Base-by-base conservation (phyloP, 73 alveolate species). In the Diophrys sp. region DNA sequence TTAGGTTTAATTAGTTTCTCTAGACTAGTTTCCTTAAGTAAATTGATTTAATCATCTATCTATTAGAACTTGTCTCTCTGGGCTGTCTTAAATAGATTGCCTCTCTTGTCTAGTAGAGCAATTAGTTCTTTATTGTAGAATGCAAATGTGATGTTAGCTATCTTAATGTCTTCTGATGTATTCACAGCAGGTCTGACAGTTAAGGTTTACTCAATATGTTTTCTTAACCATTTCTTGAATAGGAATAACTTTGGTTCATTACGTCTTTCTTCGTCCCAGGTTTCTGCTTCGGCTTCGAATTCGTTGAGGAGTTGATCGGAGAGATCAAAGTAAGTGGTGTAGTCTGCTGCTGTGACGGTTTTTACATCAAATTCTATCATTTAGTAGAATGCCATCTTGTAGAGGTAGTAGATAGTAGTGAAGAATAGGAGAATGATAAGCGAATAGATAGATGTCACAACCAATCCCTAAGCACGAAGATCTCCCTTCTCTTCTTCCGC, bases 281-380 rank as follows among this genome's bases (percentile, higher is more conserved):
- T 1, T 1, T 31, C 23, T 0, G 56, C 54, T 1, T 24, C 5
- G 27, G 28, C 32, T 8, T 25, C 23, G 73, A 82, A 82, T 1
- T 74, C 44, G 24, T 82, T 57, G 73, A 74, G 75, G 74, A 74
- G 31, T 75, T 32, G 1, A 23, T 62, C 54, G 25, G 84, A 1
- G 0, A 82, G 33, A 14, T 34, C 18, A 31, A 56, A 56, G 31
- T 82, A 82, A 11, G 53, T 74, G 1, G 90, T 82, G 70, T 73
- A 82, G 56, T 82, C 90, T 1, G 90, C 81, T 14, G 77, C 84
- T 0, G 90, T 82, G n/a, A 82, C 90, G 23, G 90, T 82, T 27
- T 33, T 56, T 0, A 82, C 90, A 34, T 70, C 84, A 82, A 80
- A 82, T 11, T 31, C 31, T 31, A 72, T 73, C 54, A 72, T 67